Evolutionary conservation across 2,329 filamentous ascomycete species (phyloP), one percentile per base, ranked within the genome.

Genomic region (Knufia fluminis): DNA sequence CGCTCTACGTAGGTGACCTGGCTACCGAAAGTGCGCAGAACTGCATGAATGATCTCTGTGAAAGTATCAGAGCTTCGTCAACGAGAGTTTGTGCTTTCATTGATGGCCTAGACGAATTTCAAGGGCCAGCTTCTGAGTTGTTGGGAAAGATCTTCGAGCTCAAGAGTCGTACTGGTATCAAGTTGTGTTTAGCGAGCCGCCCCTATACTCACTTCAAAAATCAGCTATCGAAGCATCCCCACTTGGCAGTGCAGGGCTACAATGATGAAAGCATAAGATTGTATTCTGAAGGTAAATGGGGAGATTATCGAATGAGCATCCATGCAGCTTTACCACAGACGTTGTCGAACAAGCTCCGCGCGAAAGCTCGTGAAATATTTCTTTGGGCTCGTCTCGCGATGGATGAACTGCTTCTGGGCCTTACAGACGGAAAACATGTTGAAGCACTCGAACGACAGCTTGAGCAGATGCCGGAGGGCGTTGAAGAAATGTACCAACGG

Each of bases 351-450:
- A 23, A 22, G 14, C 20, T 48, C 17, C 36, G 31, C 3, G 26
- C 35, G 8, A 51, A 45, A 32, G 24, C 49, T 16, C 20, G 28
- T 12, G 52, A 49, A 19, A 49, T 53, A 3, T 51, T 53, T 24
- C 28, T 53, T 4, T 53, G 52, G 52, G 49, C 50, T 17, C 12
- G 22, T 2, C 49, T 53, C 17, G 49, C 39, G 2, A 35, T 44
- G 2, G 32, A 44, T 14, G 20, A 33, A 9, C 43, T 53, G 6
- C 17, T 44, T 16, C 39, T 16, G n/a, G 52, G 44, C 14, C 3
- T 46, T 10, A 10, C n/a, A 8, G 45, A 46, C 24, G 32, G 26
- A 20, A 33, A 48, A 9, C 33, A 33, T 2, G 12, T 39, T 4
- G 24, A 48, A 20, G 28, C 43, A 4, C 28, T 51, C 4, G 7